Evolutionary conservation across 2,329 filamentous ascomycete species (phyloP).

Genomic region (Fusarium incarnatum): DNA sequence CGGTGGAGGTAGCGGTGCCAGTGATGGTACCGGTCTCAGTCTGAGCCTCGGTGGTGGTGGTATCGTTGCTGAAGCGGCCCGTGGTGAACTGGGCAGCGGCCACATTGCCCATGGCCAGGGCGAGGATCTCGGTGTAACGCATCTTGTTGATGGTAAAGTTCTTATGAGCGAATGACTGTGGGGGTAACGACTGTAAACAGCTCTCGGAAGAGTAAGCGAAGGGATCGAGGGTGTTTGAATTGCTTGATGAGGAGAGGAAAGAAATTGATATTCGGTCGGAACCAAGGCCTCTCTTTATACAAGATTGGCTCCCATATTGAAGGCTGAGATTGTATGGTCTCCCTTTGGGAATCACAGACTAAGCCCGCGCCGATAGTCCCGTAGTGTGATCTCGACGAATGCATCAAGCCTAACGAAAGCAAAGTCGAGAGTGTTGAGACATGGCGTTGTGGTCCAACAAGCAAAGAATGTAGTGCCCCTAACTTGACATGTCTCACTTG

Average conservation of each 20-base stretch:
- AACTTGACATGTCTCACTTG: conserved; percentile 43
- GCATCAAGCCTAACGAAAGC: conserved; percentile 19
- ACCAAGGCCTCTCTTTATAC: conserved; percentile 47
- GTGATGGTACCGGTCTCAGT: conserved; percentile 12
- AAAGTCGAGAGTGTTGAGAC: conserved; percentile 40
- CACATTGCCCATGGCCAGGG: conserved; percentile 49
- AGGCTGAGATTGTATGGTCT: conserved; percentile 24
- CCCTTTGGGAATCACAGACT: conserved; percentile 12
- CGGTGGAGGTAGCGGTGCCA: neutral
- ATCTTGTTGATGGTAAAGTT: conserved; percentile 43
- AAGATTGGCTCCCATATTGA: conserved; percentile 11
- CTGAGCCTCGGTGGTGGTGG: conserved; percentile 1
- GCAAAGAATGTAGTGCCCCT: conserved; percentile 41
- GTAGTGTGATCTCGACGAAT: conserved; percentile 31
- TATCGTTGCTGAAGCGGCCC: conserved; percentile 21
- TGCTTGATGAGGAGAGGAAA: conserved; percentile 41
- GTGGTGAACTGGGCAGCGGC: conserved; percentile 43
- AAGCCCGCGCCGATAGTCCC: conserved; percentile 19
- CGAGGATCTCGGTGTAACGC: conserved; percentile 48
- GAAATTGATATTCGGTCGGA: conserved; percentile 33
- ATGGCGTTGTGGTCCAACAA: conserved; percentile 31
- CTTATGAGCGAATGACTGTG: conserved; percentile 44
- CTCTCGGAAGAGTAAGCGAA: conserved; percentile 48
- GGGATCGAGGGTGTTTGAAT: conserved; percentile 48
- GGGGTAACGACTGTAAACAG: conserved; percentile 43